These are phyloP conservation scores for Russula compacta DNA, from an alignment of 768 basidiomycete species.

Conservation along the genomic window DNA sequence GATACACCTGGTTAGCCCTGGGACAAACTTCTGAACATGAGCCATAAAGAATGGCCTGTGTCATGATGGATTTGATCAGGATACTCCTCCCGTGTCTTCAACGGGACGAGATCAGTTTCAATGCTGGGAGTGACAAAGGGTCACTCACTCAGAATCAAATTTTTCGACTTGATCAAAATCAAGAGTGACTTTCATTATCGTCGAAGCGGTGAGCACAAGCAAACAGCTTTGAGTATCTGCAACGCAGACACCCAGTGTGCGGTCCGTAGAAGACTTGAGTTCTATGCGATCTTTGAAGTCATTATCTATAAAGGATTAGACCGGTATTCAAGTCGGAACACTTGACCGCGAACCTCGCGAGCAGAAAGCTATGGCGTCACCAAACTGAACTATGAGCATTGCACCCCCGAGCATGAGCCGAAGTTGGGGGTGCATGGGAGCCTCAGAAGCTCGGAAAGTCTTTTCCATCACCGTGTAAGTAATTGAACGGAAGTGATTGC, in stretches of 20 bases:
- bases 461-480: constrained; percentile 23
- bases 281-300: constrained; percentile 65
- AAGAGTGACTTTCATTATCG: constrained; percentile 57
- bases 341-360: constrained; percentile 41
- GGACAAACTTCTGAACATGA: constrained; percentile 48
- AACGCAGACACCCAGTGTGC: constrained; percentile 65
- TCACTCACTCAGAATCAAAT: constrained; percentile 56
- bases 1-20: background rate
- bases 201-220: constrained; percentile 55
- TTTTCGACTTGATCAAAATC: constrained; percentile 50
- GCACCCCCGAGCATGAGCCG: constrained; percentile 51
- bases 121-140: background rate
- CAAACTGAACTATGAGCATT: constrained; percentile 57
- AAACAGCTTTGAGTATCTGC: constrained; percentile 39
- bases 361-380: constrained; percentile 67
- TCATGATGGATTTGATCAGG: constrained; percentile 72
- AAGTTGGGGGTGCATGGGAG: constrained; percentile 64
- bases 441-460: constrained; percentile 52
- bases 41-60: constrained; percentile 74
- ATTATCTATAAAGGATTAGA: constrained; percentile 39
- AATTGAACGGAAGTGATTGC: background rate
- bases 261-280: constrained; percentile 56
- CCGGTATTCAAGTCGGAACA: background rate
- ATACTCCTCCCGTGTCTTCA: constrained; percentile 52
- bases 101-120: background rate